Evolutionary conservation across 2,329 filamentous ascomycete genomes (phyloP).

Genomic region (Epicoccum nigrum): DNA sequence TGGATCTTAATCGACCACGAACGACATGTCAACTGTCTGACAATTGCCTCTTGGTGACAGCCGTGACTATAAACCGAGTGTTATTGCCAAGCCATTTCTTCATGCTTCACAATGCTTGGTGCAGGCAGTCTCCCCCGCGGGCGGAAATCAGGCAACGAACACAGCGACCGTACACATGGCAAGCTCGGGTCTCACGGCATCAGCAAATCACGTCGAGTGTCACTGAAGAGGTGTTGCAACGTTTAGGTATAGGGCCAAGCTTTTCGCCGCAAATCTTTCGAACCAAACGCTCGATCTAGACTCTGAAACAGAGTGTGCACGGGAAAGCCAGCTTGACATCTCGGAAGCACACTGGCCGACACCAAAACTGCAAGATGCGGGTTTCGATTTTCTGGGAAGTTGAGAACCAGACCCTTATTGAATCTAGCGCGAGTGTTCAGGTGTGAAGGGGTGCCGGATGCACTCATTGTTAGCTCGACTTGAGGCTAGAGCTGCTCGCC

Average conservation of each 20-base stretch:
- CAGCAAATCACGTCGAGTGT: background rate
- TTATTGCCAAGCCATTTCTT: conserved; percentile 1
- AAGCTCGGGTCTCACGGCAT: conserved; percentile 22
- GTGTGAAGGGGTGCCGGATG: conserved; percentile 19
- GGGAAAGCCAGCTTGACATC: conserved; percentile 28
- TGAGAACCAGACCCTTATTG: conserved; percentile 14
- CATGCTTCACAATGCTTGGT: conserved; percentile 20
- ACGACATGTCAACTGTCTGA: too few species aligned
- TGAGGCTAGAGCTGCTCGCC: conserved; percentile 24
- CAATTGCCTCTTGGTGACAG: background rate
- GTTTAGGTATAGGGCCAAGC: conserved; percentile 20
- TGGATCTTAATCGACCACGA: too few species aligned
- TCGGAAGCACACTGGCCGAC: conserved; percentile 32
- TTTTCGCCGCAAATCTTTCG: conserved; percentile 28
- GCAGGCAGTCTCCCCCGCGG: conserved; percentile 5
- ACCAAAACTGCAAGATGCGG: conserved; percentile 25
- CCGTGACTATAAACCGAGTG: background rate
- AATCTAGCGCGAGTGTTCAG: conserved; percentile 20
- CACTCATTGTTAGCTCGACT: conserved; percentile 20
- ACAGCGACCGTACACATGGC: conserved; percentile 12
- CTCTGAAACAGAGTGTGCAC: conserved; percentile 39
- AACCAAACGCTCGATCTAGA: conserved; percentile 33
- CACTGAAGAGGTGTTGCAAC: background rate
- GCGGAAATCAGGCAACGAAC: conserved; percentile 7
- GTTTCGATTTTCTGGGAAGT: conserved; percentile 16